phyloP scores from a whole-genome alignment of 257 asterid species.

The Solanum sitiens region DNA sequence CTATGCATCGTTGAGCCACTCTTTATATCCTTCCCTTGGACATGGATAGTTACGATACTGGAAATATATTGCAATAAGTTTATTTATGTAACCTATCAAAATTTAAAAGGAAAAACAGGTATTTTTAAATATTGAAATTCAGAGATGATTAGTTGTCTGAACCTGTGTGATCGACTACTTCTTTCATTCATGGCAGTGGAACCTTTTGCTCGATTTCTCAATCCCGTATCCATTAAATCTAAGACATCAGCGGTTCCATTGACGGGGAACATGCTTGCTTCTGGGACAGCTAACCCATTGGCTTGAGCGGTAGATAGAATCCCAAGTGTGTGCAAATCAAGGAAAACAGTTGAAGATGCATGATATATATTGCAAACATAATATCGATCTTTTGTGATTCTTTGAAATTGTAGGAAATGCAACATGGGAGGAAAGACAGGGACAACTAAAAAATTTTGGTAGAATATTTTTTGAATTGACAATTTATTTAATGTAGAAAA shows the following conservation, averaged over 20 bases:
- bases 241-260: conserved; percentile 54
- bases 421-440: not conserved
- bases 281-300: conserved; percentile 87
- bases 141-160: not conserved
- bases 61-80: not conserved
- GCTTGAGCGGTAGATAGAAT: conserved; percentile 49
- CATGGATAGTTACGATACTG: conserved; percentile 80
- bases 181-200: conserved; percentile 84
- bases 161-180: conserved; percentile 99
- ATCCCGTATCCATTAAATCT: conserved; percentile 71
- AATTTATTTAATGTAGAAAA: not conserved
- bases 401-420: not conserved
- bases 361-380: not conserved
- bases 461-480: not conserved
- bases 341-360: conserved; percentile 26
- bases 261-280: conserved; percentile 63
- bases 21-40: conserved; percentile 54
- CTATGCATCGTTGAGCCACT: conserved; percentile 54
- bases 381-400: not conserved
- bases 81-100: not conserved
- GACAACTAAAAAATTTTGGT: not conserved
- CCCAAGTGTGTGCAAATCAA: conserved; percentile 84
- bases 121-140: not conserved
- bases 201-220: conserved; percentile 78
- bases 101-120: not conserved